Conservation (phyloP, 257 asterid genomes). For the Lycium ferocissimum region DNA sequence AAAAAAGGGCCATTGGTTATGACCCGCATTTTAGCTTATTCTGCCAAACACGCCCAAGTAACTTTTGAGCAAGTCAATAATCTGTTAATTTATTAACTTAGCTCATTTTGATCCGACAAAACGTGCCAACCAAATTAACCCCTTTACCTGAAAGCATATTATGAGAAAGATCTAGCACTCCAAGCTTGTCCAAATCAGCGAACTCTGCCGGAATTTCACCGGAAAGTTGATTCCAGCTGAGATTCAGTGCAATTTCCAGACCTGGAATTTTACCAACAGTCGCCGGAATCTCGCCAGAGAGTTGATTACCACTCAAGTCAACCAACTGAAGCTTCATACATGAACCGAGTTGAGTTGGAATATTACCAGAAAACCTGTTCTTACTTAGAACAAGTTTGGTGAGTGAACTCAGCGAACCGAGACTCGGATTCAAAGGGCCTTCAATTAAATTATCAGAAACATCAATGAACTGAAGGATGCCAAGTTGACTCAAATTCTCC, state of each 20-base stretch:
- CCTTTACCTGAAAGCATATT: conserved; percentile 68
- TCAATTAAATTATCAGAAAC: conserved; percentile 66
- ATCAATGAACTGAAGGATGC: conserved; percentile 68
- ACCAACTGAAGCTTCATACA: conserved; percentile 75
- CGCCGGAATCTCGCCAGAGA: conserved; percentile 65
- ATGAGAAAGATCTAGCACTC: conserved; percentile 76
- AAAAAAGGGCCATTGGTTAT: too few species aligned
- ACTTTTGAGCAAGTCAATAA: too few species aligned
- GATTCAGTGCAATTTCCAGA: conserved; percentile 69
- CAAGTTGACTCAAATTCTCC: conserved; percentile 54
- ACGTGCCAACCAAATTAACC: too few species aligned
- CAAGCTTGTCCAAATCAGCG: conserved; percentile 63
- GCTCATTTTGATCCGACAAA: too few species aligned
- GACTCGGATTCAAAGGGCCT: conserved; percentile 61
- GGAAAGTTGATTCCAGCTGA: conserved; percentile 73
- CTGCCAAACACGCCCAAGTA: too few species aligned
- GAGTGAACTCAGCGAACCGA: conserved; percentile 68
- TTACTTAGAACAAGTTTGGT: conserved; percentile 68
- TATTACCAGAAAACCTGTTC: conserved; percentile 64
- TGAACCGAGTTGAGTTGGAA: conserved; percentile 66
- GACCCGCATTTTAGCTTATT: too few species aligned
- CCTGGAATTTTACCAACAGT: conserved; percentile 72
- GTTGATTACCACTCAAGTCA: conserved; percentile 69
- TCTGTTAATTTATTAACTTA: too few species aligned
- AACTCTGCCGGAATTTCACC: conserved; percentile 74